These are phyloP conservation scores for Suillus variegatus DNA, from an alignment of 768 basidiomycete species.

Conservation along the genomic window DNA sequence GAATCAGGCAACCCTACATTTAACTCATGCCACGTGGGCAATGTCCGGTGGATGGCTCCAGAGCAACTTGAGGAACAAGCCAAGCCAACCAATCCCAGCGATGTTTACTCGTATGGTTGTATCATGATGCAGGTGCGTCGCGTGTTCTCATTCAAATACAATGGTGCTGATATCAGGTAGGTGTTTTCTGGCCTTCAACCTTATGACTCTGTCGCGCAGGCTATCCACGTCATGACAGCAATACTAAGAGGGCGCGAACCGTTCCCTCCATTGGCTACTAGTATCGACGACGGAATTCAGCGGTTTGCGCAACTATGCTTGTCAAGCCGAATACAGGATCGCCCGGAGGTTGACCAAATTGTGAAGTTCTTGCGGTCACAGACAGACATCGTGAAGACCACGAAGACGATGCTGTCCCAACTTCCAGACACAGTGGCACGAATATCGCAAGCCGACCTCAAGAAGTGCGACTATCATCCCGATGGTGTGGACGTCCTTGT, in stretches of 20 bases:
- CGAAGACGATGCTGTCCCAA: background rate
- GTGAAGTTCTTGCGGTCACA: background rate
- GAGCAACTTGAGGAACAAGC: background rate
- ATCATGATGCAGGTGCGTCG: background rate
- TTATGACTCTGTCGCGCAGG: fast-evolving
- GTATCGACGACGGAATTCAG: background rate
- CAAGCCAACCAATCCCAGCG: background rate
- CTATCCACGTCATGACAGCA: background rate
- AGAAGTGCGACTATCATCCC: background rate
- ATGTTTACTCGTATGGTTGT: background rate
- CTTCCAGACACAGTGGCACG: background rate
- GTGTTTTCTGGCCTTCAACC: background rate
- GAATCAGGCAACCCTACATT: background rate
- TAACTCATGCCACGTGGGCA: background rate
- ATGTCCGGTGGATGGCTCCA: background rate
- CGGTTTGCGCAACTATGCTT: no score
- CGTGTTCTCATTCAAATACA: background rate
- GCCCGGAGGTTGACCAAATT: no score
- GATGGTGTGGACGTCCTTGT: no score
- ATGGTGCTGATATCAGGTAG: background rate
- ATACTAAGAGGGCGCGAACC: fast-evolving
- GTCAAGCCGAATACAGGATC: no score
- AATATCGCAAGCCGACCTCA: background rate
- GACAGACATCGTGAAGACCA: background rate
- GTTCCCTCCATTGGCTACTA: background rate